Conservation (phyloP, 805 yeast genomes). For the Novakomyces olei region DNA sequence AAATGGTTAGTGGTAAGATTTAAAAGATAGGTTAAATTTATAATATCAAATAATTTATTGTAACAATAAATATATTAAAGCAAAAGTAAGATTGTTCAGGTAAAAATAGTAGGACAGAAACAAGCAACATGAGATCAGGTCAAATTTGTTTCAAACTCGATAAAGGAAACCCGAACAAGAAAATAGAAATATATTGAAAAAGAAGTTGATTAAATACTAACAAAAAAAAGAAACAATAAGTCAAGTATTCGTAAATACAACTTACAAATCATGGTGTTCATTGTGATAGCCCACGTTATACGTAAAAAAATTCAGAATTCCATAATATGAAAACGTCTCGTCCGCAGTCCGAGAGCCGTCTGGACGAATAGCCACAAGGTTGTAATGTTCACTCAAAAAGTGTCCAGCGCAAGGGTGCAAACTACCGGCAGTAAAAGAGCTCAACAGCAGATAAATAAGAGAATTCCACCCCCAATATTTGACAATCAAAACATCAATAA, state of each 20-base stretch:
- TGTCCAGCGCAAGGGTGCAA: constrained; percentile 90
- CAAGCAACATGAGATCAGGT: too few species aligned
- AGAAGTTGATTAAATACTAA: not conserved
- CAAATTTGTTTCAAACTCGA: too few species aligned
- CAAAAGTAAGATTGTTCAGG: too few species aligned
- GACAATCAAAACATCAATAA: constrained; percentile 37
- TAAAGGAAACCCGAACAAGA: too few species aligned
- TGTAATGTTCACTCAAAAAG: constrained; percentile 69
- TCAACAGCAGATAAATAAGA: constrained; percentile 41
- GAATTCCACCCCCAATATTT: constrained; percentile 41
- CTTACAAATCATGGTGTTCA: constrained; percentile 92
- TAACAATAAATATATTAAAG: too few species aligned
- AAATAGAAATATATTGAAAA: not conserved
- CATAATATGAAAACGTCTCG: constrained; percentile 80
- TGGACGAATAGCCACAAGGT: constrained; percentile 12
- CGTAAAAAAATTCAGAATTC: constrained; percentile 49
- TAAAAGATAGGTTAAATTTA: too few species aligned
- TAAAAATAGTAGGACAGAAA: too few species aligned
- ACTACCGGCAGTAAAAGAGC: constrained; percentile 75
- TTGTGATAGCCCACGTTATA: constrained; percentile 91
- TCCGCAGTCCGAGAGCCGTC: constrained; percentile 30
- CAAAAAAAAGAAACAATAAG: not conserved
- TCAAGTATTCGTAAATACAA: constrained; percentile 3
- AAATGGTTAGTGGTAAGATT: too few species aligned
- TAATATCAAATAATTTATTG: too few species aligned